Conservation (phyloP, 2,329 filamentous ascomycete genomes). For the Cercospora beticola region DNA sequence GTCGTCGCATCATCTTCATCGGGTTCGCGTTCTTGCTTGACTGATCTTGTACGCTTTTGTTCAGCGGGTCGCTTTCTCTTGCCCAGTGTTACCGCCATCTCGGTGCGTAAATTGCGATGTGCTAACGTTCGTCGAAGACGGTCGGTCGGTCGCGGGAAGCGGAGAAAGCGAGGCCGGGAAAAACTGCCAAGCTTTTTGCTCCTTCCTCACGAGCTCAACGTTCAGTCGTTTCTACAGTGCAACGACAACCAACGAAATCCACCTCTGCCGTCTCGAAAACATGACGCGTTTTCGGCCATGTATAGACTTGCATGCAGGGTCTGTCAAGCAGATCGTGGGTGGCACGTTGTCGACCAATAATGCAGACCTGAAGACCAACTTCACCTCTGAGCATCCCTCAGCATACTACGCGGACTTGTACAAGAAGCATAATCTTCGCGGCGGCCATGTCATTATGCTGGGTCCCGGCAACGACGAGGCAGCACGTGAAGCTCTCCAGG, state of each 20-base stretch:
- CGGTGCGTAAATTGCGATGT: constrained; percentile 18
- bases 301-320: constrained; percentile 95
- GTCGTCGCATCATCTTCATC: constrained; percentile 49
- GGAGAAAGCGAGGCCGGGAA: neutral
- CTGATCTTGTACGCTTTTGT: constrained; percentile 24
- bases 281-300: constrained; percentile 97
- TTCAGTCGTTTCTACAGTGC: neutral
- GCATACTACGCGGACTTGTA: constrained; percentile 81
- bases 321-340: constrained; percentile 98
- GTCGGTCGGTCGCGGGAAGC: neutral
- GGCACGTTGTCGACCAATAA: constrained; percentile 69
- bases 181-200: constrained; percentile 9
- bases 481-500: constrained; percentile 70
- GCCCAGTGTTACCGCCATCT: constrained; percentile 45
- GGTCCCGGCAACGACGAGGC: constrained; percentile 82
- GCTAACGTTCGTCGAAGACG: neutral
- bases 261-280: constrained; percentile 8
- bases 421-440: constrained; percentile 67
- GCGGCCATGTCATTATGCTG: constrained; percentile 95
- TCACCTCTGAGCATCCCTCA: constrained; percentile 80
- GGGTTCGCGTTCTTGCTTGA: constrained; percentile 16
- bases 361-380: constrained; percentile 75
- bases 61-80: constrained; percentile 48
- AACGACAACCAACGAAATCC: neutral
- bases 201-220: neutral